phyloP scores from a whole-genome alignment of 1,284 basidiomycete species.

The Leccinum solheimii region DNA sequence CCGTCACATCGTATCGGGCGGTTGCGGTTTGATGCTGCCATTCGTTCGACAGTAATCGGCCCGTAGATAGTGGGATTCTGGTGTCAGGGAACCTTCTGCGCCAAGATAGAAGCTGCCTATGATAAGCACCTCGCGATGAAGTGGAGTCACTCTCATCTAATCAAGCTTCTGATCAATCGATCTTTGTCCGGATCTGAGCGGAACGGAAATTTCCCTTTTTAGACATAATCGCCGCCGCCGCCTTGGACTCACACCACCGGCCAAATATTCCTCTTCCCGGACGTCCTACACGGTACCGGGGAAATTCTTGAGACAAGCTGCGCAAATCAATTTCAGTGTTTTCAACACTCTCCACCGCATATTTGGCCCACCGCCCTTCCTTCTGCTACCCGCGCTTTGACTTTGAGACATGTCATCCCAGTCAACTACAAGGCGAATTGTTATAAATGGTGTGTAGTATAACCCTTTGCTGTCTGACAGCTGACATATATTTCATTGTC shows the following conservation, averaged over 20 bases:
- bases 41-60: too few species aligned
- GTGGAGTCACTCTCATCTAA: too few species aligned
- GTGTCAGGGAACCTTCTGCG: neutral
- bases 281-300: neutral
- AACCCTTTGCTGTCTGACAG: neutral
- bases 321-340: neutral
- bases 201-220: neutral
- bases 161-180: too few species aligned
- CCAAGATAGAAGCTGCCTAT: neutral
- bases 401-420: constrained; percentile 26
- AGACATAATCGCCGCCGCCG: neutral
- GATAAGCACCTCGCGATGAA: too few species aligned
- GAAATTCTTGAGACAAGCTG: neutral
- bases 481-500: constrained; percentile 12
- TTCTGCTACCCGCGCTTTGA: neutral
- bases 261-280: neutral
- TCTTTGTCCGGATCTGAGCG: too few species aligned
- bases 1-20: neutral
- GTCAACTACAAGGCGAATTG: constrained; percentile 25
- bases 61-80: too few species aligned
- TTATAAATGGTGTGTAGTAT: constrained; percentile 27
- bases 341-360: neutral
- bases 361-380: neutral
- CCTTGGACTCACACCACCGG: neutral
- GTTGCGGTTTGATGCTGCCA: too few species aligned